Conservation (phyloP, 139 green algal genomes). For the Chlorella sorokiniana region DNA sequence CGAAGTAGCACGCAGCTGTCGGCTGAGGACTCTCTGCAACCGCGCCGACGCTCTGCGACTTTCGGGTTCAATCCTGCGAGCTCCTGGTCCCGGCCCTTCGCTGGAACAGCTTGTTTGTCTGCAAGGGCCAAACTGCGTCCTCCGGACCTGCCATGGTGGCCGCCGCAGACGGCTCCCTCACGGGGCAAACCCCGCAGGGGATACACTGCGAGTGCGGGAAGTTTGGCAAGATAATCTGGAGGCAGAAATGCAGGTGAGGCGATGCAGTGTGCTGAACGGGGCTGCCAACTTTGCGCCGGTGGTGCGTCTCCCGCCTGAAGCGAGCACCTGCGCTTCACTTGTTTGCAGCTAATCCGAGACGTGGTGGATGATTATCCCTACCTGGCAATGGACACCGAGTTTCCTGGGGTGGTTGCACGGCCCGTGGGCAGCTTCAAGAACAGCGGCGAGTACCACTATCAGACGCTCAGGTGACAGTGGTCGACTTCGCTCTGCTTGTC, state of each 20-base stretch:
- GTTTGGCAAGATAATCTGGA: constrained; percentile 98
- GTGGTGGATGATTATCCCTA: constrained; percentile 94
- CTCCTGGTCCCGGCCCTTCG: no score
- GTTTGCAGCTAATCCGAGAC: constrained; percentile 75
- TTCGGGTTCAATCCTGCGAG: no score
- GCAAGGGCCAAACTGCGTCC: no score
- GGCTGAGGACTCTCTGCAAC: no score
- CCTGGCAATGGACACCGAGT: constrained; percentile 99
- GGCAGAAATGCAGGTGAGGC: constrained; percentile 83
- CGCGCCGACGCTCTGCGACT: no score
- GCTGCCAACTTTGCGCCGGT: no score
- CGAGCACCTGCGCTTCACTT: neutral
- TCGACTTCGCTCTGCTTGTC: neutral
- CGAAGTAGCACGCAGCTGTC: no score
- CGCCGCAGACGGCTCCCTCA: constrained; percentile 40
- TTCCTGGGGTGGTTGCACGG: constrained; percentile 87
- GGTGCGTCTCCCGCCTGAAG: no score
- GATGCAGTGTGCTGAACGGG: neutral
- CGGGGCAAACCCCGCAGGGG: constrained; percentile 66
- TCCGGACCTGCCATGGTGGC: no score
- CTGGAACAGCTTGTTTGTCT: no score
- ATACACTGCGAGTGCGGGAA: constrained; percentile 87
- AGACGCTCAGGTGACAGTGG: constrained; percentile 68
- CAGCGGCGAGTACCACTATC: constrained; percentile 96
- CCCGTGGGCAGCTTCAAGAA: constrained; percentile 97